Conservation (phyloP, 2,329 filamentous ascomycete genomes). For the Hypoxylon sp. region DNA sequence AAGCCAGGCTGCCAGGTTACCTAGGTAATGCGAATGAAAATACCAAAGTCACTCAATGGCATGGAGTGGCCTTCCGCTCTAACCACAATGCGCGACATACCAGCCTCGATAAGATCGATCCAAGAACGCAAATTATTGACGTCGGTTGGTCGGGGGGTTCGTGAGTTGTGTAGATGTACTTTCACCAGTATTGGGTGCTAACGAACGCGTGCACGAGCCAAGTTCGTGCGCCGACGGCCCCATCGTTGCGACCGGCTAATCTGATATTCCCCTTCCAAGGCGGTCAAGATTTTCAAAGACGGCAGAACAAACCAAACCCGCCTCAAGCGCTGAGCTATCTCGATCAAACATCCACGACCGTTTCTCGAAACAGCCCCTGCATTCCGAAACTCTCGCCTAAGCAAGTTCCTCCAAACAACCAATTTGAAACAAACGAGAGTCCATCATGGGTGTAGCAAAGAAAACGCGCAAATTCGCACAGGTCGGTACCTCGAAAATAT, state of each 20-base stretch:
- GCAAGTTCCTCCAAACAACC: background rate
- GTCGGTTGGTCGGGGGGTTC: background rate
- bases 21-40: conserved; percentile 6
- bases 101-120: background rate
- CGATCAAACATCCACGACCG: background rate
- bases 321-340: conserved; percentile 1
- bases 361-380: background rate
- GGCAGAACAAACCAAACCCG: conserved; percentile 38
- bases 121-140: conserved; percentile 11
- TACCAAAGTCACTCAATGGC: conserved; percentile 13
- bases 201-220: conserved; percentile 29
- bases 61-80: conserved; percentile 11
- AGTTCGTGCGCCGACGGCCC: background rate
- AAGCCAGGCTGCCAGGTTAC: no score
- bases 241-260: conserved; percentile 33
- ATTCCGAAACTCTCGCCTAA: background rate
- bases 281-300: conserved; percentile 46
- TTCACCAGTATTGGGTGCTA: background rate
- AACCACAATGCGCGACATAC: conserved; percentile 11
- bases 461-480: conserved; percentile 91
- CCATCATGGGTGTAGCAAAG: conserved; percentile 85
- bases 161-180: conserved; percentile 4
- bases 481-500: conserved; percentile 55
- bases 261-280: conserved; percentile 44
- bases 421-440: background rate